These are phyloP conservation scores for Astraeus odoratus DNA, from an alignment of 768 basidiomycete genomes.

Conservation along the genomic window DNA sequence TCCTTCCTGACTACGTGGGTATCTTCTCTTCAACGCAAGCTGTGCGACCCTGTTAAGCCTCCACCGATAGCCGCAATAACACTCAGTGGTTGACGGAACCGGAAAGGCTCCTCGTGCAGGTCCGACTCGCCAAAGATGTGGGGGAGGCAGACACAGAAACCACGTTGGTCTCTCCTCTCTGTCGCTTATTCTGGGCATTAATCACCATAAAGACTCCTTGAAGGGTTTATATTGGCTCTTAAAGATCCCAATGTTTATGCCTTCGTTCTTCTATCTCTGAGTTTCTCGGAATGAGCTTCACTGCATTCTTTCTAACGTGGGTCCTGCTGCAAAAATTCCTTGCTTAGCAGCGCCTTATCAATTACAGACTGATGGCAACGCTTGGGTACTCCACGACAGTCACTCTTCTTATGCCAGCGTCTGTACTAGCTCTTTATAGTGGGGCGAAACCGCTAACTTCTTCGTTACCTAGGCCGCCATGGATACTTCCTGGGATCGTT, in stretches of 20 bases:
- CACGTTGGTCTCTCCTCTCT: conserved; percentile 6
- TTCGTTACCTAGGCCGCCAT: conserved; percentile 45
- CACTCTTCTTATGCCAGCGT: conserved; percentile 57
- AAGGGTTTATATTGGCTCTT: conserved; percentile 50
- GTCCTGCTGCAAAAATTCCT: conserved; percentile 7
- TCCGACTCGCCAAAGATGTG: conserved; percentile 59
- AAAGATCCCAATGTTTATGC: conserved; percentile 48
- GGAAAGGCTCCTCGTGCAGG: conserved; percentile 55
- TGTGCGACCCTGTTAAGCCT: background rate
- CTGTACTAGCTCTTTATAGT: conserved; percentile 13
- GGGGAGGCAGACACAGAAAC: conserved; percentile 58
- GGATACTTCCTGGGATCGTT: conserved; percentile 48
- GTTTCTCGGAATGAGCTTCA: conserved; percentile 50
- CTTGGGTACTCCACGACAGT: conserved; percentile 55
- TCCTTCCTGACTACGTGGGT: conserved; percentile 51
- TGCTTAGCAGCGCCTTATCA: background rate
- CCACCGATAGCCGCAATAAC: conserved; percentile 45
- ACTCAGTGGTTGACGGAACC: conserved; percentile 50
- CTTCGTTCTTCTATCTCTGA: conserved; percentile 48
- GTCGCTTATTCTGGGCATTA: background rate
- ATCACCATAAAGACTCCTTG: conserved; percentile 31
- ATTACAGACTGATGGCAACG: conserved; percentile 45
- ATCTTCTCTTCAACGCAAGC: background rate
- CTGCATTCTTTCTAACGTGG: conserved; percentile 53
- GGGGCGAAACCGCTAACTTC: background rate